These are phyloP conservation scores for Pythium periplocum DNA, from an alignment of 352 stramenopile genomes.

Conservation along the genomic window DNA sequence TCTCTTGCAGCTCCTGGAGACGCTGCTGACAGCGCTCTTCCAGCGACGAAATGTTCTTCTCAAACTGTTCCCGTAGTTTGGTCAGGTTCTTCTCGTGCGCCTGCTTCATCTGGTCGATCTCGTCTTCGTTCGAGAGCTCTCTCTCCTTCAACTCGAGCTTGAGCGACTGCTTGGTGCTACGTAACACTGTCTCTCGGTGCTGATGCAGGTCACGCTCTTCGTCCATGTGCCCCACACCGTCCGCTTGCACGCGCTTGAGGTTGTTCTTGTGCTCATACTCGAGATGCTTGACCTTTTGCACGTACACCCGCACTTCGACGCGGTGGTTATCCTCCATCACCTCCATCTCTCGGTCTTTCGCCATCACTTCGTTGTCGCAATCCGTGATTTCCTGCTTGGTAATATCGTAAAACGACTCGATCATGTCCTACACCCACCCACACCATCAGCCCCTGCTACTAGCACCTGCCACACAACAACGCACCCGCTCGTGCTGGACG, in stretches of 20 bases:
- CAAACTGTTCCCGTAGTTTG: conserved; percentile 89
- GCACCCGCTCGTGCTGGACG: conserved; percentile 90
- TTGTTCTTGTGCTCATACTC: conserved; percentile 95
- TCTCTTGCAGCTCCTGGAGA: conserved; percentile 67
- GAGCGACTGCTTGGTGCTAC: conserved; percentile 66
- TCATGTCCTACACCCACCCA: conserved; percentile 74
- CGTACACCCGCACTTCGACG: conserved; percentile 90
- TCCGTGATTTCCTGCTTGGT: conserved; percentile 91
- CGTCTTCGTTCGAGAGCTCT: conserved; percentile 83
- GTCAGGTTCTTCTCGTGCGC: conserved; percentile 91
- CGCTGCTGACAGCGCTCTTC: conserved; percentile 64
- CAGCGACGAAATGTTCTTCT: conserved; percentile 78
- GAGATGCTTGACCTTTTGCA: conserved; percentile 94
- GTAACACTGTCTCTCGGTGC: conserved; percentile 55
- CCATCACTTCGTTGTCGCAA: conserved; percentile 87
- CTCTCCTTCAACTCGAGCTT: conserved; percentile 81
- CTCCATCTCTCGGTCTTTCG: conserved; percentile 94
- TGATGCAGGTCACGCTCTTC: conserved; percentile 73
- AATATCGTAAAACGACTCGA: conserved; percentile 94
- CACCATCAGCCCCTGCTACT: background rate
- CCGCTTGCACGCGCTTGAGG: conserved; percentile 76
- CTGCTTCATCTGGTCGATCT: conserved; percentile 88
- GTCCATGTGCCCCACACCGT: conserved; percentile 60
- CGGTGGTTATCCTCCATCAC: conserved; percentile 95
- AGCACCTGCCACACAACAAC: background rate